Base-by-base conservation (phyloP, 2,329 filamentous ascomycete genomes). In the Aspergillus vadensis region DNA sequence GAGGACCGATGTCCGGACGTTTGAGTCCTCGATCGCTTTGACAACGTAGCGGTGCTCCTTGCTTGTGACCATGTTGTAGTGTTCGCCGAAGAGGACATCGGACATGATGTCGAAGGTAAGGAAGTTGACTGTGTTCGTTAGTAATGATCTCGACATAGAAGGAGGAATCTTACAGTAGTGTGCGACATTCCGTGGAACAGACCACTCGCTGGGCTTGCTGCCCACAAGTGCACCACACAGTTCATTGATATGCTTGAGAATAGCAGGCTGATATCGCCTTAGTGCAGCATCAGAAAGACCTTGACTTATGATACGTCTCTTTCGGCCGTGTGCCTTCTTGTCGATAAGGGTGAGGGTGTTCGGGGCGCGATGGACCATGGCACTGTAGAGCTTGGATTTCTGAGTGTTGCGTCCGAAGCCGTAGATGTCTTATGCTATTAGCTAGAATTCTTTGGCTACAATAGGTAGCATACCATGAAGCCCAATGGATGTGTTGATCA, bases 41-140 rank as follows among this genome's bases (percentile, higher is more conserved):
- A 56, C 41, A 5, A 67, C 59, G 38, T 60, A 39, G 10, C 65
- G 56, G 27, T 64, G 57, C 36, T 55, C 52, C 17, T 56, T 49
- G 44, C 48, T 58, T n/a, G 58, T 49, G 2, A 67, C 21, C 4
- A 59, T 53, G 23, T 61, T 57, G 41, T 52, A 67, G 10, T 50
- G 55, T 38, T 54, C 58, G 0, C 65, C 63, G 47, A 67, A 69
- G 21, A 70, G 56, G 19, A 71, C 54, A 50, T 58, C 80, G 12
- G 80, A 80, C 77, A 85, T 83, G 58, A 84, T 78, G 59, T 84
- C 82, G 61, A 83, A 64, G n/a, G 60, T 55, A 80, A 10, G 79
- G 76, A 39, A 83, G 67, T 60, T 79, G n/a, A 57, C 63, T 65
- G 48, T 1, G 8, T 12, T 19, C 7, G 6, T 44, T n/a, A 32